Percentiles rank a stretch among this genome's conserved stretches.
Evolutionary conservation across 2,329 filamentous ascomycete species (phyloP).

Genomic region (Purpureocillium lavendulum): DNA sequence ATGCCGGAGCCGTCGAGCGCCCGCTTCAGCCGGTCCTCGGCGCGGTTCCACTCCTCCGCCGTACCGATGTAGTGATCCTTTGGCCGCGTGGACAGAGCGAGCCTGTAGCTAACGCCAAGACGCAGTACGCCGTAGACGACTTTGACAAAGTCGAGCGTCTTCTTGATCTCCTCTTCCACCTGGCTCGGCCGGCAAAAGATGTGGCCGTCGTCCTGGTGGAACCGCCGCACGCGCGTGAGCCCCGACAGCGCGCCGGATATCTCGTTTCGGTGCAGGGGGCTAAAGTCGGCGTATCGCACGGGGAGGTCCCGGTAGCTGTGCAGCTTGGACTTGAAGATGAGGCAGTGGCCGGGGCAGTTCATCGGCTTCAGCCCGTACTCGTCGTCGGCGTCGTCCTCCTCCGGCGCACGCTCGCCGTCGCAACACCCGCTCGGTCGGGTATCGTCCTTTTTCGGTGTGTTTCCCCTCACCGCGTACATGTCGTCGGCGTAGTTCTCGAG

Average conservation of each 20-base stretch:
- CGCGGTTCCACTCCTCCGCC: conserved; percentile 50
- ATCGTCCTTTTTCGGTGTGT: conserved; percentile 20
- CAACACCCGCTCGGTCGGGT: conserved; percentile 21
- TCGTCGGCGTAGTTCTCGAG: conserved; percentile 86
- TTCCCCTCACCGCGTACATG: conserved; percentile 75
- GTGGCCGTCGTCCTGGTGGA: conserved; percentile 87
- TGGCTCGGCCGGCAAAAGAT: conserved; percentile 79
- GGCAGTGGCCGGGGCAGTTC: conserved; percentile 86
- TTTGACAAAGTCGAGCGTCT: conserved; percentile 66
- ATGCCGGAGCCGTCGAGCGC: conserved; percentile 58
- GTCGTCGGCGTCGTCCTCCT: conserved; percentile 50
- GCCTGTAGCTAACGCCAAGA: conserved; percentile 59
- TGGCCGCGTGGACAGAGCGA: conserved; percentile 73
- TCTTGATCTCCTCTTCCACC: conserved; percentile 64
- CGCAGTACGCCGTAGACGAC: conserved; percentile 63
- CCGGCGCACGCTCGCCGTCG: conserved; percentile 17
- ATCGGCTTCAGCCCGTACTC: conserved; percentile 85
- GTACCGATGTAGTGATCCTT: conserved; percentile 70
- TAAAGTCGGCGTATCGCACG: conserved; percentile 80
- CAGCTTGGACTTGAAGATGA: conserved; percentile 67
- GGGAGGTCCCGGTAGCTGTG: conserved; percentile 75
- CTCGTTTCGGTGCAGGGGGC: conserved; percentile 80
- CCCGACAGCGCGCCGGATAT: conserved; percentile 74
- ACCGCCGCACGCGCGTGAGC: conserved; percentile 74
- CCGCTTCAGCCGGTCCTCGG: conserved; percentile 29